phyloP scores from a whole-genome alignment of 805 yeast genomes.

The Candida nanaspora region DNA sequence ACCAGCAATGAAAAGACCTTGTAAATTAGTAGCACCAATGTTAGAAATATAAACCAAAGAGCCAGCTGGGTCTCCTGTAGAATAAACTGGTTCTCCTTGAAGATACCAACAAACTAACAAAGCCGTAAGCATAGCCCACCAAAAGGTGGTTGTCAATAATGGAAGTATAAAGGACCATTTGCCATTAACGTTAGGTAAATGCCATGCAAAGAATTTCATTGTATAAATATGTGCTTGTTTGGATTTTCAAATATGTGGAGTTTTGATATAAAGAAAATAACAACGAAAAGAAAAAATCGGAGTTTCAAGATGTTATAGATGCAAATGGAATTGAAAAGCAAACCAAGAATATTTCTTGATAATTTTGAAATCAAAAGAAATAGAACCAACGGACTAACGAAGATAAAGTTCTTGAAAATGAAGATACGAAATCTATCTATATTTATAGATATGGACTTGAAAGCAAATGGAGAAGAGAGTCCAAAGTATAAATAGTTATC shows the following conservation, averaged over 20 bases:
- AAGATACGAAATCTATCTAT: too few relatives aligned
- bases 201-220: conserved; percentile 4
- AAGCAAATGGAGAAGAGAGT: too few relatives aligned
- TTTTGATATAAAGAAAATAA: background rate
- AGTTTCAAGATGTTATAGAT: too few relatives aligned
- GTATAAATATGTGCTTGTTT: background rate
- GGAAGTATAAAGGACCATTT: conserved; percentile 41
- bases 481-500: too few relatives aligned
- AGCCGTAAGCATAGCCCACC: conserved; percentile 92
- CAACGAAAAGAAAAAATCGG: background rate
- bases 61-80: conserved; percentile 40
- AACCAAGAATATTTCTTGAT: too few relatives aligned
- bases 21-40: conserved; percentile 79
- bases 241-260: background rate
- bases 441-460: too few relatives aligned
- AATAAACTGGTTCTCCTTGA: conserved; percentile 71
- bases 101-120: conserved; percentile 71
- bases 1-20: conserved; percentile 78
- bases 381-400: too few relatives aligned
- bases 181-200: conserved; percentile 20
- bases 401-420: too few relatives aligned
- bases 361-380: too few relatives aligned
- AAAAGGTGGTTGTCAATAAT: conserved; percentile 53
- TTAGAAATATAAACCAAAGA: conserved; percentile 71
- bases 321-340: too few relatives aligned